Evolutionary conservation across 306 rosid genomes (phyloP).

Genomic region (Cucumis melo): DNA sequence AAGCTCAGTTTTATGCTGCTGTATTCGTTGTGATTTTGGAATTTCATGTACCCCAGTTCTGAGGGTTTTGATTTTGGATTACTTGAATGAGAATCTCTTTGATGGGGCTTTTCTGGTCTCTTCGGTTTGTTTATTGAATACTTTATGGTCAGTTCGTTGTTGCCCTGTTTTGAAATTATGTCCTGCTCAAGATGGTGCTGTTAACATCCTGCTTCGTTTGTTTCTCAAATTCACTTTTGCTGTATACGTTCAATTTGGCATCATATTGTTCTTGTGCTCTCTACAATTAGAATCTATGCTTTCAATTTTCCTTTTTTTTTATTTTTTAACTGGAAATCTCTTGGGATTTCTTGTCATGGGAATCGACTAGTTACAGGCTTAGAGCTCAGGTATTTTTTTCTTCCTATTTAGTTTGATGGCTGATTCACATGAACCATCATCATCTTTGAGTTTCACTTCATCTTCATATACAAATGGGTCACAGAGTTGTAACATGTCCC

Average conservation of each 20-base stretch:
- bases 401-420: slow-evolving; percentile 35
- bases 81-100: background rate
- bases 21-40: background rate
- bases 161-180: background rate
- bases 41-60: background rate
- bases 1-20: background rate
- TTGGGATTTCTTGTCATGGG: background rate
- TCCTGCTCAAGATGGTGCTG: background rate
- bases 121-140: background rate
- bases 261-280: background rate
- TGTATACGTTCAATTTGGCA: background rate
- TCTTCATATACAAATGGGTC: slow-evolving; percentile 71
- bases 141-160: background rate
- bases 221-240: background rate
- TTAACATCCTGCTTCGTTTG: background rate
- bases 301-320: background rate
- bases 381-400: background rate
- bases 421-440: slow-evolving; percentile 57
- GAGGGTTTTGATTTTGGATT: background rate
- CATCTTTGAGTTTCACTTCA: slow-evolving; percentile 81
- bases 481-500: slow-evolving; percentile 26
- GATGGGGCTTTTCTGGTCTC: background rate
- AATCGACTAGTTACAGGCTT: background rate
- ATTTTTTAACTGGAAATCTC: background rate
- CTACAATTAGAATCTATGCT: background rate